Base-by-base conservation (phyloP, 257 asterid species). In the Dorcoceras hygrometricum region DNA sequence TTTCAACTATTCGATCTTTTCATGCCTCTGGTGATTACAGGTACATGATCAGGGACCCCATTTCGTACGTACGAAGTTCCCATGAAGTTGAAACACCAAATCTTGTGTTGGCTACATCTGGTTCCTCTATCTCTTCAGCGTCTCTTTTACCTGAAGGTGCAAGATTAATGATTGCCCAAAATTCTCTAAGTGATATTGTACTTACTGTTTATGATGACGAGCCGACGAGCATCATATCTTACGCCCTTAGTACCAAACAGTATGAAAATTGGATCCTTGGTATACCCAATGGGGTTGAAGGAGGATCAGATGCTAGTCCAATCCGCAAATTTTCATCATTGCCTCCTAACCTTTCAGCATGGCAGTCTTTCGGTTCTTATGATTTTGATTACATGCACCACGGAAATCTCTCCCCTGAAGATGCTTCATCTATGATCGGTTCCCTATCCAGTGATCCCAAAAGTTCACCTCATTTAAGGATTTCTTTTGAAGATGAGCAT, bases 11-110 rank as follows among this genome's bases (percentile, higher is more conserved):
- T 58, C 83, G 86, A 60, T 87, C 97, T 68, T 94, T 94, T 72
- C 96, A 94, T 71, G 96, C 95, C 66, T 94, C 90, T 57, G 97
- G 97, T 19, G 95, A 94, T 46, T 94, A 79, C 77, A 75, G 82
- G 67, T 53, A 80, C 77, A 90, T 90, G 99, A 79, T 90, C 55
- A 79, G 96, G 66, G 99, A 94, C 66, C 99, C 99, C 1, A 67
- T 86, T 62, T 55, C 78, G 27, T 77, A 62, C 25, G 74, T 86
- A 39, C 86, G 74, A 55, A 79, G 90, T 39, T 39, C 84, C 24
- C 71, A 76, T 11, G 92, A 90, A 66, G 82, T 83, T 27, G 92
- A 81, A 63, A 87, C 72, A 68, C 57, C 68, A 24, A 75, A 80
- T 74, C 74, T 79, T 71, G 71, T 76, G 24, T 63, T 68, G 27